phyloP scores from a whole-genome alignment of 2,329 filamentous ascomycete species.

The Fusarium sp. region DNA sequence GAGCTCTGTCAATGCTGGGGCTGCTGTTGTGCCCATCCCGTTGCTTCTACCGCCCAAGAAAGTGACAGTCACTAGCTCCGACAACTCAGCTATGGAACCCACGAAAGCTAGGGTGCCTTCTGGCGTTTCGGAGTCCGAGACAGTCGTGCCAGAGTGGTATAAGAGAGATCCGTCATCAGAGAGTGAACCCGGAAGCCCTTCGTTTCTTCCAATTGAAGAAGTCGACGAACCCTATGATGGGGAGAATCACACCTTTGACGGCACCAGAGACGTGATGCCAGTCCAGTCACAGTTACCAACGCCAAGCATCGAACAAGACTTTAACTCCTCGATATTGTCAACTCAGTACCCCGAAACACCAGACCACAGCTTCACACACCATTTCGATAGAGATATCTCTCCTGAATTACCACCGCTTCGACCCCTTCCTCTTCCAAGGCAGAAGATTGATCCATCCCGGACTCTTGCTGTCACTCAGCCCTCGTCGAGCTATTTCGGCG shows the following conservation, averaged over 20 bases:
- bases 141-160: slow-evolving; percentile 28
- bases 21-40: slow-evolving; percentile 30
- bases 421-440: slow-evolving; percentile 37
- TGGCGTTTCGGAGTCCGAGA: slow-evolving; percentile 38
- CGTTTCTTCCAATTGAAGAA: slow-evolving; percentile 33
- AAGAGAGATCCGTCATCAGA: slow-evolving; percentile 12
- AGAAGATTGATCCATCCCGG: slow-evolving; percentile 46
- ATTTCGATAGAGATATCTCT: slow-evolving; percentile 43
- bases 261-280: slow-evolving; percentile 20
- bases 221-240: slow-evolving; percentile 16
- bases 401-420: slow-evolving; percentile 49
- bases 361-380: slow-evolving; percentile 25
- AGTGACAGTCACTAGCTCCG: neutral
- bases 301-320: slow-evolving; percentile 25
- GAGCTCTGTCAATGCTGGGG: slow-evolving; percentile 20
- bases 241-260: slow-evolving; percentile 18
- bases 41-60: slow-evolving; percentile 32
- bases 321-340: slow-evolving; percentile 5
- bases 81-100: slow-evolving; percentile 2
- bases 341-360: slow-evolving; percentile 32
- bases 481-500: slow-evolving; percentile 49
- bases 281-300: slow-evolving; percentile 21
- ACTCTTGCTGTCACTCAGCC: slow-evolving; percentile 52
- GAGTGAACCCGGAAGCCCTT: slow-evolving; percentile 24
- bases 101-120: slow-evolving; percentile 31